Base-by-base conservation (phyloP, 2,329 filamentous ascomycete genomes). In the Microsporum canis region DNA sequence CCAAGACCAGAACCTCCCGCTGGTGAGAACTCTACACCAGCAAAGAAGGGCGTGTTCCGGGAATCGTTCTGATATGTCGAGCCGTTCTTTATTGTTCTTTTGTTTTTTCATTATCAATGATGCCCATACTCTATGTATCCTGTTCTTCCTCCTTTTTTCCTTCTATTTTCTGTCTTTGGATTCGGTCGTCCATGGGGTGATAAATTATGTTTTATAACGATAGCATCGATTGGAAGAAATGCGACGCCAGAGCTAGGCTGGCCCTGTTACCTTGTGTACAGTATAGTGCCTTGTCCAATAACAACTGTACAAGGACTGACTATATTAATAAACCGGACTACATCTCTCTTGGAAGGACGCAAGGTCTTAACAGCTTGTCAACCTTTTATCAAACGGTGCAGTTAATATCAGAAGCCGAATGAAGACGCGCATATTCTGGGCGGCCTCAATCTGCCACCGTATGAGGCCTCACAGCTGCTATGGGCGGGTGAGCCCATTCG, bases 1-100 rank as follows among this genome's bases (percentile, higher is more conserved):
- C 88, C 89, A 2, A 74, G 88, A 66, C 89, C 89, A n/a, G 82
- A 88, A 66, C n/a, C 33, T 7, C 17, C 41, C 3, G 41, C 31
- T 59, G n/a, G 55, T 6, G 55, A 57, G 31, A 27, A 33, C 27
- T 29, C 51, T 12, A 8, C 51, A 33, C 27, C 29, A 10, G n/a
- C 17, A 29, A 39, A 29, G 55, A 57, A 41, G 12, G 38, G 55
- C 38, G 55, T 33, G n/a, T 57, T 57, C 55, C 14, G 55, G 12
- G 55, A 57, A 23, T 57, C 55, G 4, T 41, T 57, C 17, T 57
- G 55, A 57, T 27, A 3, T 6, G 14, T 34, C 10, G 5, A 17
- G 45, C 14, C n/a, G 49, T 34, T 23, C 10, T 6, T 33, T 8
- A n/a, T 27, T 49, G n/a, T 5, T 12, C 23, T 49, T 49, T n/a